Base-by-base conservation (phyloP, 768 basidiomycete genomes). In the Auriscalpium microsporum region DNA sequence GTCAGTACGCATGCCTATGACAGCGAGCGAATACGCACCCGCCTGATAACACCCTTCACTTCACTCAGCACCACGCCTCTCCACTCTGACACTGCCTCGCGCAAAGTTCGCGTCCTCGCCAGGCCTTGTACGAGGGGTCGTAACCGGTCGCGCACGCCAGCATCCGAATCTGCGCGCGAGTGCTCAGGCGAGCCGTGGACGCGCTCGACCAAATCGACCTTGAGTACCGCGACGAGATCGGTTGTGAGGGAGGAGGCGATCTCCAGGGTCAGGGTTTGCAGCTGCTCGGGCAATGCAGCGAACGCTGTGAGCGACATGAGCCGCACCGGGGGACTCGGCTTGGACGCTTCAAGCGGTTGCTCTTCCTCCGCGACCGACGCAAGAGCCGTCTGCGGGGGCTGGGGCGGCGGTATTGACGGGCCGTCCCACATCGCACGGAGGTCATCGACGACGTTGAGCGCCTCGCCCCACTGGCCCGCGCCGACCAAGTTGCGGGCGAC, bases 381-480 rank as follows among this genome's bases (percentile, higher is more conserved):
- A 9, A 63, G 28, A n/a, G 37, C 14, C 8, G 60, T 52, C 10
- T 13, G 46, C 2, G 17, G 51, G 35, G 28, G 10, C 13, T 23
- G 36, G 5, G 50, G 21, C 1, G 52, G 44, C 45, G 42, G 45
- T 5, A 51, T 36, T 16, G 34, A 34, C 28, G 38, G 46, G 34
- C 58, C 56, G 14, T 76, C 69, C 81, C 84, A 86, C 62, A 88
- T 68, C 48, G 68, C 70, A 53, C 86, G 77, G 58, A 93, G 67
- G 50, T 82, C 78, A 48, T 90, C 83, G 38, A 91, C 78, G 16
- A 93, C 75, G 48, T 78, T 79, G 54, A 97, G 71, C 8, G 93
- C 93, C 54, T 90, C 87, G 13, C 82, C 81, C 88, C 91, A 97
- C 61, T 96, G 90, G 0, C 90, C 92, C 17, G 84, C 84, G 48